Base-by-base conservation (phyloP, 495 filamentous ascomycete genomes). In the Penicillium nucicola region DNA sequence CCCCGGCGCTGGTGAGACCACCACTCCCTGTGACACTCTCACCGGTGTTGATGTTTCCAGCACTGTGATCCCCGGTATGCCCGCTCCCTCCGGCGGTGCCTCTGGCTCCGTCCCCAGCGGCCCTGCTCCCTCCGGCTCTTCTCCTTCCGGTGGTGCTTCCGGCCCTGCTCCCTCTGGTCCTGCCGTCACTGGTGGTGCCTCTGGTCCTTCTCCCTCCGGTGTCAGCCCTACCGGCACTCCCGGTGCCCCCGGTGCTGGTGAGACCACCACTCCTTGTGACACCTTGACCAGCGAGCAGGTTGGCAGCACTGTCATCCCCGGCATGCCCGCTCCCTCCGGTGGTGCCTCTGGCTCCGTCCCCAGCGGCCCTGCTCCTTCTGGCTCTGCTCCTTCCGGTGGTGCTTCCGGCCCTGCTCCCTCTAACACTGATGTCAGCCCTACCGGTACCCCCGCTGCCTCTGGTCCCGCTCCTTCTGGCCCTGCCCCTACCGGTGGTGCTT, bases 191-290 rank as follows among this genome's bases (percentile, higher is more conserved):
- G 55, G 50, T 30, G 31, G 53, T 49, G 35, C 28, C 45, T 25
- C 53, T 10, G 50, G 34, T 31, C 15, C 39, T 15, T 37, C 33
- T 31, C 52, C 47, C 23, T 31, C 54, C 37, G 44, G 40, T 39
- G 43, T 7, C 20, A 22, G 20, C 20, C 31, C 45, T 48, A 36
- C 47, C 25, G 42, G 28, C 30, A 23, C 57, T 23, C 13, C 12
- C n/a, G 42, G 2, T 22, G 20, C 20, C 20, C 20, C 20, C 20
- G 20, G 20, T 22, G 20, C 19, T 19, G 48, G 19, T 18, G 44
- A 34, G n/a, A 35, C 53, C 9, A 35, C 42, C 31, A 57, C 54
- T 17, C 57, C 65, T 28, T 60, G 57, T 23, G 56, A 57, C 4
- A 61, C 60, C 35, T 19, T 50, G 40, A 61, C 53, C 50, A 34